Evolutionary conservation across 768 basidiomycete genomes (phyloP).

Genomic region (Dendrothele bispora): DNA sequence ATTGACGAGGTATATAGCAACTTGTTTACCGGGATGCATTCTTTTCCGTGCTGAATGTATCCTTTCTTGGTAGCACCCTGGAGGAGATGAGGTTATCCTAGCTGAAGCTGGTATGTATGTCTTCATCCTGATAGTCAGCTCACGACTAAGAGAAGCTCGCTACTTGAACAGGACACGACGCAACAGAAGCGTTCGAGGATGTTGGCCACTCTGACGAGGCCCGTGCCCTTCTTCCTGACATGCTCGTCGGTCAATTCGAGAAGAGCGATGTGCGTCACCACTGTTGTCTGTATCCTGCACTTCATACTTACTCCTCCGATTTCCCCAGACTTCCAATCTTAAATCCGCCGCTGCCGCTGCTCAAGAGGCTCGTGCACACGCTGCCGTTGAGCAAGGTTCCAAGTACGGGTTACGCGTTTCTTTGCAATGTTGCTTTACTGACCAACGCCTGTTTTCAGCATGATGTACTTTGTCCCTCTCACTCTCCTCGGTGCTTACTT

Average conservation of each 20-base stretch:
- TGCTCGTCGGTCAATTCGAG: constrained; percentile 85
- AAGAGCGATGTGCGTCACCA: constrained; percentile 54
- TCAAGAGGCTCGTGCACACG: constrained; percentile 35
- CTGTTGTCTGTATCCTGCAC: constrained; percentile 7
- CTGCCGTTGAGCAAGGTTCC: constrained; percentile 65
- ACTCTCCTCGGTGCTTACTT: constrained; percentile 82
- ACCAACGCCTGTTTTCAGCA: constrained; percentile 32
- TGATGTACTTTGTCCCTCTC: constrained; percentile 86
- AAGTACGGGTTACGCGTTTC: constrained; percentile 43
- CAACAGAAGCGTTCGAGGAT: constrained; percentile 98
- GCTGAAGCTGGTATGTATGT: constrained; percentile 80
- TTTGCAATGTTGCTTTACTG: constrained; percentile 11
- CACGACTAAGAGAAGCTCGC: no score
- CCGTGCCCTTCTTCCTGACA: constrained; percentile 73
- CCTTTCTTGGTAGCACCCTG: constrained; percentile 69
- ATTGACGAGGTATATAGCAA: constrained; percentile 76
- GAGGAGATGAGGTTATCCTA: constrained; percentile 96
- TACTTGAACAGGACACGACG: constrained; percentile 73
- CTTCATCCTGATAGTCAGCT: no score
- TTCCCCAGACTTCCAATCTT: constrained; percentile 46
- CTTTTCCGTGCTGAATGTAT: neutral
- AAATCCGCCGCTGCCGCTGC: constrained; percentile 51
- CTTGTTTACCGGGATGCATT: neutral
- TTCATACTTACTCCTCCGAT: constrained; percentile 5
- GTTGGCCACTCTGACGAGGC: constrained; percentile 99